Conservation (phyloP, 2,329 filamentous ascomycete species). For the Claviceps capensis region DNA sequence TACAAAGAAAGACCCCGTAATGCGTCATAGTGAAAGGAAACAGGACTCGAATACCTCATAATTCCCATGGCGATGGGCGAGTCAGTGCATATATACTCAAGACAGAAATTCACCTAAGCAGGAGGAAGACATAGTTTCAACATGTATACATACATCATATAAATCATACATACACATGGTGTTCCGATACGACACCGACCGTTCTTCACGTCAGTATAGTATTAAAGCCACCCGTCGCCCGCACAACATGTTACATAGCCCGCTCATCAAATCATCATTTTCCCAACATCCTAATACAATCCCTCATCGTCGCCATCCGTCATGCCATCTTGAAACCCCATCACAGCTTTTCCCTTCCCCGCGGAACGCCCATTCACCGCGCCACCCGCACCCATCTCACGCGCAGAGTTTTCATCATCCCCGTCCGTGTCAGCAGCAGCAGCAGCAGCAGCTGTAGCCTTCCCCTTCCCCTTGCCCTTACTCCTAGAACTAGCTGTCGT, state of each 20-base stretch:
- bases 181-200: no score
- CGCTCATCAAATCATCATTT: not conserved
- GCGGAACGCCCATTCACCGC: slow-evolving; percentile 25
- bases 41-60: not conserved
- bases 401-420: slow-evolving; percentile 20
- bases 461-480: slow-evolving; percentile 26
- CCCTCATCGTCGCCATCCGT: slow-evolving; percentile 45
- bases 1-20: not conserved
- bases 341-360: slow-evolving; percentile 42
- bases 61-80: not conserved
- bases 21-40: not conserved
- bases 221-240: not conserved
- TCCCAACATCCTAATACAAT: slow-evolving; percentile 28
- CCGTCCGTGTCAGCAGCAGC: slow-evolving; percentile 11
- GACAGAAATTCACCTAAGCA: no score
- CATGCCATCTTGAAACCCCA: slow-evolving; percentile 37
- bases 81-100: no score
- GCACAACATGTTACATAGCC: not conserved
- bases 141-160: no score
- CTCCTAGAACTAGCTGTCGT: slow-evolving; percentile 20
- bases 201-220: no score
- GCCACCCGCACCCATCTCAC: slow-evolving; percentile 13
- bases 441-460: slow-evolving; percentile 15
- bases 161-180: no score
- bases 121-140: no score